Evolutionary conservation across 2,329 filamentous ascomycete genomes (phyloP).

Genomic region (Exophiala oligosperma): DNA sequence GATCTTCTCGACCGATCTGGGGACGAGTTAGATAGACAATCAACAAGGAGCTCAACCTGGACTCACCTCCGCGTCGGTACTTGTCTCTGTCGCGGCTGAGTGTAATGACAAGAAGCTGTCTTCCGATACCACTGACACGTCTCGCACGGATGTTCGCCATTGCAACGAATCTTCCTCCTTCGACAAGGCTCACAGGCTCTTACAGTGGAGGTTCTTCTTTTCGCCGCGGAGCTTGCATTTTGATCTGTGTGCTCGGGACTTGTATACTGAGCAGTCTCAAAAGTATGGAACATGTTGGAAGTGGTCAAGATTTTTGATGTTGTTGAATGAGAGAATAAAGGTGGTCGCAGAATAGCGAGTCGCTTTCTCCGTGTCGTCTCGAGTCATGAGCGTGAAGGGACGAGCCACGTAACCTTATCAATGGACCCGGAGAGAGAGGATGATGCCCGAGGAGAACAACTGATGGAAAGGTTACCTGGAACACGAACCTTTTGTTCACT

Average conservation of each 20-base stretch:
- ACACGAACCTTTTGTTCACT: too few relatives aligned
- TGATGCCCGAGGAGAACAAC: too few relatives aligned
- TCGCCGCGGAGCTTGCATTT: slow-evolving; percentile 33
- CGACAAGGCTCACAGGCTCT: slow-evolving; percentile 73
- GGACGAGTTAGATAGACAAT: slow-evolving; percentile 24
- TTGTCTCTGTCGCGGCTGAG: slow-evolving; percentile 74
- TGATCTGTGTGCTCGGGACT: slow-evolving; percentile 31
- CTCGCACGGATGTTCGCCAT: slow-evolving; percentile 77
- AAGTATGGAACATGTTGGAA: slow-evolving; percentile 42
- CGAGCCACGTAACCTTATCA: too few relatives aligned
- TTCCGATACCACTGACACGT: slow-evolving; percentile 81
- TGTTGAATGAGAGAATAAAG: not conserved
- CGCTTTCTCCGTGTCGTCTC: not conserved
- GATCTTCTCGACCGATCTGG: slow-evolving; percentile 60
- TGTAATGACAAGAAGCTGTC: slow-evolving; percentile 76
- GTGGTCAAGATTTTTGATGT: not conserved
- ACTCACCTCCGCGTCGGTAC: slow-evolving; percentile 76
- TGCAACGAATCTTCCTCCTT: slow-evolving; percentile 79
- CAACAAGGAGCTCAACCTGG: slow-evolving; percentile 3
- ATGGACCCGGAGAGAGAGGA: too few relatives aligned
- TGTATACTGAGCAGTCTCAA: slow-evolving; percentile 43
- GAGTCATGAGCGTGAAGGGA: not conserved
- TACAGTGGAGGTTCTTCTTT: slow-evolving; percentile 41
- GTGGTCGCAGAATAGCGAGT: not conserved
- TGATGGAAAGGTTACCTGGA: too few relatives aligned